Evolutionary conservation across 352 stramenopile species (phyloP), one percentile per base, ranked within the genome.

Genomic region (Globisporangium paroecandrum): DNA sequence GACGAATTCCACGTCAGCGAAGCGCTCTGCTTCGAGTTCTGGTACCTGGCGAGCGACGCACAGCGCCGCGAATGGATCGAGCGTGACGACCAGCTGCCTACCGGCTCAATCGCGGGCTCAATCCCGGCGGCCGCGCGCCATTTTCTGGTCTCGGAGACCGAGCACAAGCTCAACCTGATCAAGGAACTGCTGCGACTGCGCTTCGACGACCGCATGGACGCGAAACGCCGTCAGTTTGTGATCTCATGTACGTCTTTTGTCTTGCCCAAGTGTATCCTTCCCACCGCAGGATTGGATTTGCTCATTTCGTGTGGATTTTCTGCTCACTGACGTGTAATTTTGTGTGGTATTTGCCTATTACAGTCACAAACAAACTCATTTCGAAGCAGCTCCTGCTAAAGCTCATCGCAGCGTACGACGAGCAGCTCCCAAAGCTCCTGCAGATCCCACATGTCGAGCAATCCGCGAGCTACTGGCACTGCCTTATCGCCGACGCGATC

Each of bases 401-500:
- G n/a, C 65, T 94, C 18, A 61, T 83, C 25, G 49, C 64, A 1
- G 63, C 80, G 5, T 86, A 86, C 65, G 72, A 89, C 54, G 69
- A 63, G 12, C 70, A 90, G 59, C 65, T 94, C 1, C 73, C 78
- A 3, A 77, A 83, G 57, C 73, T 91, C n/a, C 71, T 85, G 53
- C 70, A 85, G 68, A 72, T 89, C 64, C n/a, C 75, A 13, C 74
- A 76, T 20, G 78, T 91, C 62, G 75, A 88, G 65, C 81, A 90
- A 69, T 80, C 78, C 1, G 84, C 83, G 62, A 88, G 84, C 55
- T 91, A 91, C 66, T 95, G 87, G 87, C 81, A 91, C 69, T 84
- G 81, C 29, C 69, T 93, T 6, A 74, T 93, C 56, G 83, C 85
- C 0, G 87, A 93, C 58, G 86, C 77, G 41, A 66, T 90, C 34